Conservation (phyloP, 164 flowering plant species). For the Umbellularia californica region DNA sequence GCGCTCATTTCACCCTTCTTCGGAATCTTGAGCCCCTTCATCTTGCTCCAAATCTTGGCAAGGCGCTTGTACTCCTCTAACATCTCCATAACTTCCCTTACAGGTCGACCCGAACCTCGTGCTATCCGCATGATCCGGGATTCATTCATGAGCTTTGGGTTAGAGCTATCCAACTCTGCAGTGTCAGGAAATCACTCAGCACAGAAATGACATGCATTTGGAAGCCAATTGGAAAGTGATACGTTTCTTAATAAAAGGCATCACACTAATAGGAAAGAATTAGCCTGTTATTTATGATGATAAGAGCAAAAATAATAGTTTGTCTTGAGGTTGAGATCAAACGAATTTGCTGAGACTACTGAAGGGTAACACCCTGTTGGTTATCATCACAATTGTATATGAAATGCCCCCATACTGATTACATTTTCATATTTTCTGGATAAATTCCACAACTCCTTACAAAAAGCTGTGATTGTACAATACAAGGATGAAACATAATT, state of each 20-base stretch:
- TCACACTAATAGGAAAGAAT: not conserved
- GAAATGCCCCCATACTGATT: too few relatives aligned
- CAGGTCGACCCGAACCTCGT: constrained; percentile 75
- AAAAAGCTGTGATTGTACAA: too few relatives aligned
- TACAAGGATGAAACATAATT: too few relatives aligned
- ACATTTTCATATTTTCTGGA: too few relatives aligned
- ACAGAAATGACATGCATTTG: not conserved
- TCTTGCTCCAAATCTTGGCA: constrained; percentile 93
- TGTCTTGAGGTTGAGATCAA: not conserved
- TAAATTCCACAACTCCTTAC: too few relatives aligned
- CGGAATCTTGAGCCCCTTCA: constrained; percentile 96
- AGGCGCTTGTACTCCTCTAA: constrained; percentile 94
- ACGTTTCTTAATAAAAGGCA: not conserved
- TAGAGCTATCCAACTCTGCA: constrained; percentile 94
- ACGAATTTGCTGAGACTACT: not conserved
- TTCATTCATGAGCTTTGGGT: constrained; percentile 82
- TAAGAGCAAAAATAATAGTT: not conserved
- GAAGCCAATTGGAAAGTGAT: not conserved
- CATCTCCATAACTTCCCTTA: constrained; percentile 84
- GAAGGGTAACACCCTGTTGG: not conserved
- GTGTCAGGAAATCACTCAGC: not conserved
- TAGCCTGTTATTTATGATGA: not conserved
- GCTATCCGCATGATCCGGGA: constrained; percentile 88
- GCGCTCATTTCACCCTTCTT: constrained; percentile 98
- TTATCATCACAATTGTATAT: too few relatives aligned